A percentile compares a stretch with the other conserved stretches of the same genome.
These are phyloP conservation scores for Trichoderma gracile DNA, from an alignment of 2,329 filamentous ascomycete species.

Conservation along the genomic window DNA sequence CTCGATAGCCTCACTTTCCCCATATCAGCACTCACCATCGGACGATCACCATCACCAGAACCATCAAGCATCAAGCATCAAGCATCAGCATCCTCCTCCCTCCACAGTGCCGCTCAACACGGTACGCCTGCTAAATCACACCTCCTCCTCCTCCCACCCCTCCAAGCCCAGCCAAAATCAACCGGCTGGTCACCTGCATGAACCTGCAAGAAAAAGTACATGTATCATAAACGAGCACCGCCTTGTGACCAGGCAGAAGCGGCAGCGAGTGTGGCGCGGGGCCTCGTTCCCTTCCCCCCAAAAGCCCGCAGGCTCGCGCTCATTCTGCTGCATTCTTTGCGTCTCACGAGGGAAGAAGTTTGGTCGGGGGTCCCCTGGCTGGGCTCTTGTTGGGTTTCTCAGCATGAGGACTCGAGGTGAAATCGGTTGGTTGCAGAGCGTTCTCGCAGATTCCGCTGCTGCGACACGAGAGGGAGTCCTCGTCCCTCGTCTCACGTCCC, in stretches of 20 bases:
- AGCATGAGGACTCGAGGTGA: too few relatives aligned
- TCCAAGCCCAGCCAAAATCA: background rate
- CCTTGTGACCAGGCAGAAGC: slow-evolving; percentile 28
- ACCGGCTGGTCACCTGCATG: slow-evolving; percentile 26
- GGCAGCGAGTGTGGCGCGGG: slow-evolving; percentile 11
- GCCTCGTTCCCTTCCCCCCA: background rate
- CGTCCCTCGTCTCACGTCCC: too few relatives aligned
- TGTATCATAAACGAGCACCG: slow-evolving; percentile 15
- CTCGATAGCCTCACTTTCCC: background rate
- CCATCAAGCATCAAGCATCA: background rate
- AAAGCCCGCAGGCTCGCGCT: too few relatives aligned
- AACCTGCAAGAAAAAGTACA: slow-evolving; percentile 11
- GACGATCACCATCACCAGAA: background rate
- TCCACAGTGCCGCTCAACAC: slow-evolving; percentile 21
- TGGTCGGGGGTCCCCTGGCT: too few relatives aligned
- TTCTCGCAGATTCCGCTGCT: background rate
- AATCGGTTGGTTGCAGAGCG: background rate
- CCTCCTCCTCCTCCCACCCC: too few relatives aligned
- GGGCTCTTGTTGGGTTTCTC: too few relatives aligned
- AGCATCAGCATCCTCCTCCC: background rate
- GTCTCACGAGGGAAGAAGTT: slow-evolving; percentile 24
- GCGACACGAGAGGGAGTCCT: background rate
- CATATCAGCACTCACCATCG: background rate
- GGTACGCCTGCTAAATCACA: slow-evolving; percentile 1
- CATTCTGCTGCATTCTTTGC: slow-evolving; percentile 1